Conservation (phyloP, 345 rosid genomes). For the Reutealis trisperma region DNA sequence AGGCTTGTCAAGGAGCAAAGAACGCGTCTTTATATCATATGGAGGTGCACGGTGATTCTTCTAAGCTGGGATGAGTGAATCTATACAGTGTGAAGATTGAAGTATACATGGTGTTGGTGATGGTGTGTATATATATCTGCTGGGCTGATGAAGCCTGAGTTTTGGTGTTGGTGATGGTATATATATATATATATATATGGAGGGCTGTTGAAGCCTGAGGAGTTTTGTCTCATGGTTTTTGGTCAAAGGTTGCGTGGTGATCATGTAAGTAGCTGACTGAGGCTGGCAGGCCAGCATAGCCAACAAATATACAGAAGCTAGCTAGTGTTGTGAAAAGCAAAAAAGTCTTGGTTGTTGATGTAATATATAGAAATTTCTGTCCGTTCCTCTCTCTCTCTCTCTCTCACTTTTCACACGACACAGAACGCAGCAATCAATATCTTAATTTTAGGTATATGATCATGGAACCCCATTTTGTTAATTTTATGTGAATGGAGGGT, state of each 20-base stretch:
- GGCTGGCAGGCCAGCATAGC: neutral
- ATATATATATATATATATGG: too few species aligned
- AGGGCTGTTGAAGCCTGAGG: neutral
- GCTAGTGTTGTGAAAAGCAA: neutral
- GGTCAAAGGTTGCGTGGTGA: neutral
- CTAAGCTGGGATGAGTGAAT: constrained; percentile 46
- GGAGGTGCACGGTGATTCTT: constrained; percentile 76
- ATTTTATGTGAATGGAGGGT: too few species aligned
- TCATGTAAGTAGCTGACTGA: neutral
- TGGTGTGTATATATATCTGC: too few species aligned
- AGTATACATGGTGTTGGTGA: too few species aligned
- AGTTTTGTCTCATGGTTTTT: neutral
- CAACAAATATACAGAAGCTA: neutral
- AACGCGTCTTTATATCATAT: constrained; percentile 66
- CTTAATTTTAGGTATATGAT: neutral
- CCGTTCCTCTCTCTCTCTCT: neutral
- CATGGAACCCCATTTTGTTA: neutral
- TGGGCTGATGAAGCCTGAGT: neutral
- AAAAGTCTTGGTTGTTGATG: neutral
- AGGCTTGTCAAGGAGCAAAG: constrained; percentile 57
- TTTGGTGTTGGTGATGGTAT: too few species aligned
- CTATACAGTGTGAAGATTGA: neutral
- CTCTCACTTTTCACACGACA: neutral
- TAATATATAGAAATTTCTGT: neutral
- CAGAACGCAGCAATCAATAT: neutral